phyloP scores from a whole-genome alignment of 352 stramenopile species.

The Discostella stelligera region DNA sequence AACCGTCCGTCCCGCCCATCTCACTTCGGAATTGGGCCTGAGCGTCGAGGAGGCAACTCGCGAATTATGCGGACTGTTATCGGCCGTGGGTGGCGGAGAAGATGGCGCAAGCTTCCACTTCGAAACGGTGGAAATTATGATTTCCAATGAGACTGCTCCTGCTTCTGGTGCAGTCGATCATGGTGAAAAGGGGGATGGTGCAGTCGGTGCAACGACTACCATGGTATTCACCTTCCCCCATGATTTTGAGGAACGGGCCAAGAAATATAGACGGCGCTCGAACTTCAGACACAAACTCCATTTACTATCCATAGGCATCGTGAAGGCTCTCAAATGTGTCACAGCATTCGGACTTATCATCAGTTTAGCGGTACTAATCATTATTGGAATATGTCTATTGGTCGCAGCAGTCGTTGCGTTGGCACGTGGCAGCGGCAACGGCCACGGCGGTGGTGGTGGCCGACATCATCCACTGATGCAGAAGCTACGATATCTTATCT shows the following conservation, averaged over 20 bases:
- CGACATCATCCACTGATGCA: slow-evolving; percentile 40
- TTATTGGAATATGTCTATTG: slow-evolving; percentile 57
- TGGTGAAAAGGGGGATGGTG: neutral
- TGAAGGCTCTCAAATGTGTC: slow-evolving; percentile 62
- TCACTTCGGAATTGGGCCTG: slow-evolving; percentile 63
- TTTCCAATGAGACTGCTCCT: neutral
- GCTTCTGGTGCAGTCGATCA: no score
- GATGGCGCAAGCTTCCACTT: slow-evolving; percentile 70
- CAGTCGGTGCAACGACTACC: slow-evolving; percentile 17
- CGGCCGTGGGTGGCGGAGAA: slow-evolving; percentile 60
- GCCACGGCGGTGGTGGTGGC: slow-evolving; percentile 25
- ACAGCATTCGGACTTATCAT: slow-evolving; percentile 78
- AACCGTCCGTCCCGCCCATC: slow-evolving; percentile 55
- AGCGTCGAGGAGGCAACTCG: slow-evolving; percentile 66
- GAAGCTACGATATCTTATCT: slow-evolving; percentile 57
- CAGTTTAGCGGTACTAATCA: slow-evolving; percentile 62
- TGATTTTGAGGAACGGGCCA: slow-evolving; percentile 60
- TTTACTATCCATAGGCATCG: slow-evolving; percentile 13
- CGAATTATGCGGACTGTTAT: slow-evolving; percentile 74
- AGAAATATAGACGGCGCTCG: slow-evolving; percentile 27
- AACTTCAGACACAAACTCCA: slow-evolving; percentile 37
- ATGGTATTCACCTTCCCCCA: slow-evolving; percentile 79
- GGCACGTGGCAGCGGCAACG: slow-evolving; percentile 29
- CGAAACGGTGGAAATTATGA: slow-evolving; percentile 36
- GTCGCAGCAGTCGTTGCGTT: slow-evolving; percentile 64